These are phyloP conservation scores for Aspergillus ellipticus DNA, from an alignment of 495 filamentous ascomycete species.

Conservation along the genomic window DNA sequence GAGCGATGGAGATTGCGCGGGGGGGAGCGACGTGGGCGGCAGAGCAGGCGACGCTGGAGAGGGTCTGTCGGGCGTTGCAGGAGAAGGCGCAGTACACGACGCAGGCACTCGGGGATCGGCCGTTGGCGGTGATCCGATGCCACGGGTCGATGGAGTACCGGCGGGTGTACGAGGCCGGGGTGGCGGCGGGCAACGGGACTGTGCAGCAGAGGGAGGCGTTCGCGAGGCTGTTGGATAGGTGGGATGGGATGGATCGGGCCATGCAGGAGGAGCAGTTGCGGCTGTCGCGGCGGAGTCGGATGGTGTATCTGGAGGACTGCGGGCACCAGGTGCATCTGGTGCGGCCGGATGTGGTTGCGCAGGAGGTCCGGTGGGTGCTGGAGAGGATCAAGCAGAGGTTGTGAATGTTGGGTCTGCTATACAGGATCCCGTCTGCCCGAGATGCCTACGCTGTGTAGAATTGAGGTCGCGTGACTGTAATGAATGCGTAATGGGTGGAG, in stretches of 20 bases:
- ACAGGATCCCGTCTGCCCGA: no score
- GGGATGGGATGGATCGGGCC: slow-evolving; percentile 33
- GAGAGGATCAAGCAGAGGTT: slow-evolving; percentile 16
- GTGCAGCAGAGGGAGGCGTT: slow-evolving; percentile 26
- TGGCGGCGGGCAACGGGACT: slow-evolving; percentile 33
- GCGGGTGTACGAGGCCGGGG: slow-evolving; percentile 29
- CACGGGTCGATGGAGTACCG: slow-evolving; percentile 28
- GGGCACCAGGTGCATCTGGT: slow-evolving; percentile 49
- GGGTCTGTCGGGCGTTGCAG: slow-evolving; percentile 24
- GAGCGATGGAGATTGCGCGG: slow-evolving; percentile 32
- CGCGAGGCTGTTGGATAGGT: slow-evolving; percentile 30
- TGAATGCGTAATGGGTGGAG: no score
- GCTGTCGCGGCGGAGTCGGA: slow-evolving; percentile 32
- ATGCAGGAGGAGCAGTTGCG: slow-evolving; percentile 44
- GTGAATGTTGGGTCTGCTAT: background rate
- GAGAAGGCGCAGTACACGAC: slow-evolving; percentile 31
- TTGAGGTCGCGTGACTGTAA: background rate
- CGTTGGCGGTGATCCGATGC: slow-evolving; percentile 39
- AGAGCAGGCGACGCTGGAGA: slow-evolving; percentile 15
- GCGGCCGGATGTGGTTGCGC: slow-evolving; percentile 44
- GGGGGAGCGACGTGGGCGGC: slow-evolving; percentile 17
- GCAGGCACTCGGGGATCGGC: slow-evolving; percentile 27
- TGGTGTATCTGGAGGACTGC: slow-evolving; percentile 39
- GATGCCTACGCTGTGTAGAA: no score
- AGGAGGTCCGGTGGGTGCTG: slow-evolving; percentile 46